These are phyloP conservation scores for Helminthosporium solani DNA, from an alignment of 2,329 filamentous ascomycete genomes.

Conservation along the genomic window DNA sequence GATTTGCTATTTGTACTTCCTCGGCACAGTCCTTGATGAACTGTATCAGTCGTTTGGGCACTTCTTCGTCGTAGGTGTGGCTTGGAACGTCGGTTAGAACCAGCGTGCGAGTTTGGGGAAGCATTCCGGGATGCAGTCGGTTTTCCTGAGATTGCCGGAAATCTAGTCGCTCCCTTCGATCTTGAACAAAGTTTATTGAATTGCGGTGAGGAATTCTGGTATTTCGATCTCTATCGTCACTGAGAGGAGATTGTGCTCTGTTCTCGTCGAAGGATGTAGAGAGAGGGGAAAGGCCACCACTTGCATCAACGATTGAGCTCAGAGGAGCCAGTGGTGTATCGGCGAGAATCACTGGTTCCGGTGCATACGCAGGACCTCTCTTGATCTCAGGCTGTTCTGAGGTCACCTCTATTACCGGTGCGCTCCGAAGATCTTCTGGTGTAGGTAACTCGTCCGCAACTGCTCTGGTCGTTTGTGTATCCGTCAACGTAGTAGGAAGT, in stretches of 20 bases:
- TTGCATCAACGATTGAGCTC: conserved; percentile 16
- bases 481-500: conserved; percentile 16
- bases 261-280: conserved; percentile 3
- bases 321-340: conserved; percentile 16
- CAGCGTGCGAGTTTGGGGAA: conserved; percentile 56
- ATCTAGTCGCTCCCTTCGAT: conserved; percentile 31
- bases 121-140: conserved; percentile 55
- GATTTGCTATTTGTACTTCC: conserved; percentile 54
- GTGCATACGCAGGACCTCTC: conserved; percentile 48
- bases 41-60: conserved; percentile 46
- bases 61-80: conserved; percentile 45
- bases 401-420: conserved; percentile 28
- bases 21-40: conserved; percentile 60
- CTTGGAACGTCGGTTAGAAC: conserved; percentile 59
- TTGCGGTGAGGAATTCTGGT: conserved; percentile 21
- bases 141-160: conserved; percentile 35
- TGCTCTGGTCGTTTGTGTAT: conserved; percentile 12
- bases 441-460: conserved; percentile 11
- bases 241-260: neutral
- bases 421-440: neutral
- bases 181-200: conserved; percentile 28
- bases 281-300: conserved; percentile 19
- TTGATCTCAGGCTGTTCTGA: conserved; percentile 36
- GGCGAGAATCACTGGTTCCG: conserved; percentile 43
- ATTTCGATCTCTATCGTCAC: neutral